phyloP scores from a whole-genome alignment of 768 basidiomycete species.

The Mycena indigotica region DNA sequence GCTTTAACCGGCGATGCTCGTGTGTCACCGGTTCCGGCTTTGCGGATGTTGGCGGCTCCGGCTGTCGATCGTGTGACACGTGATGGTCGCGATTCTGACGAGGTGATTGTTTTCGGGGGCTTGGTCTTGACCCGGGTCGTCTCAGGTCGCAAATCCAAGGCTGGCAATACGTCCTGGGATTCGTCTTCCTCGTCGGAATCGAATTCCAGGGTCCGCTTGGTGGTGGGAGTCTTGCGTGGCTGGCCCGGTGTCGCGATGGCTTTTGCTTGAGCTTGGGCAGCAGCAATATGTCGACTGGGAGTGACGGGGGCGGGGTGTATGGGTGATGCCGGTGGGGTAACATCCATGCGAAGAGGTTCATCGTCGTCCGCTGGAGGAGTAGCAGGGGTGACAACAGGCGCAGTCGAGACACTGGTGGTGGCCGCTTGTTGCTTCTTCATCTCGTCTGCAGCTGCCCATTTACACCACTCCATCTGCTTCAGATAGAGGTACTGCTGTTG shows the following conservation, averaged over 20 bases:
- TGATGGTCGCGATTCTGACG: conserved; percentile 72
- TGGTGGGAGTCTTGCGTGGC: conserved; percentile 83
- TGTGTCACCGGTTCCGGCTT: conserved; percentile 44
- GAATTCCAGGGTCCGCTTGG: conserved; percentile 66
- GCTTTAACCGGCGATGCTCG: conserved; percentile 46
- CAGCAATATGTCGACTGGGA: conserved; percentile 73
- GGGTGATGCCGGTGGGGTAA: conserved; percentile 38
- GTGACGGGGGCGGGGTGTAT: conserved; percentile 71
- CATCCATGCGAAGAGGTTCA: conserved; percentile 49
- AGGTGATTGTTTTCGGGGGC: conserved; percentile 44
- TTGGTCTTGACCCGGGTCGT: conserved; percentile 35
- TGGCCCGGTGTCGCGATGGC: conserved; percentile 79
- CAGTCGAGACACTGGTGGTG: conserved; percentile 36
- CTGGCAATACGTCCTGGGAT: conserved; percentile 64
- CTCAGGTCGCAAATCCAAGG: conserved; percentile 54
- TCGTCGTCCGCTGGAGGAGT: conserved; percentile 85
- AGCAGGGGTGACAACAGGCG: conserved; percentile 66
- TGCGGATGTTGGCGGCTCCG: conserved; percentile 54
- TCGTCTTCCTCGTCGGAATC: conserved; percentile 73
- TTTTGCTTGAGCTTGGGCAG: conserved; percentile 69
- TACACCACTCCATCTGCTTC: conserved; percentile 91
- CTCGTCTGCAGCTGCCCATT: conserved; percentile 90
- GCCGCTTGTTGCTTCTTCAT: conserved; percentile 53
- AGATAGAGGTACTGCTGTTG: conserved; percentile 95
- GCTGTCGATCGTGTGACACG: conserved; percentile 76